Base-by-base conservation (phyloP, 2,329 filamentous ascomycete genomes). In the Teratosphaeriaceae sp. region DNA sequence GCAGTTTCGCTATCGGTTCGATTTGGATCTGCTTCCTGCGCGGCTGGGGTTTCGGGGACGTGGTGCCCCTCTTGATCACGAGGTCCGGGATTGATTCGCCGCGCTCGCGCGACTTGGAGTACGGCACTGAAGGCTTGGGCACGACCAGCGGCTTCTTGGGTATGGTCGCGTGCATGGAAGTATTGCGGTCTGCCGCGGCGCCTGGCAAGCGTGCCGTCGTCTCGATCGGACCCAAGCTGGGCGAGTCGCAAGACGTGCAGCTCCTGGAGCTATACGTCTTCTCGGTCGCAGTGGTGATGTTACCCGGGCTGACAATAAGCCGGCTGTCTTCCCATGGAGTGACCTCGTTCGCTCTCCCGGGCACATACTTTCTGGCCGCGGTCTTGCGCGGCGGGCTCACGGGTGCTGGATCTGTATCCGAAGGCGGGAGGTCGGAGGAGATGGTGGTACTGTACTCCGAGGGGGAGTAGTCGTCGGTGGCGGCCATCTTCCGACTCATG, bases 401-500 rank as follows among this genome's bases (percentile, higher is more conserved):
- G n/a, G n/a, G n/a, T n/a, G n/a, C n/a, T n/a, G n/a, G n/a, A n/a
- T n/a, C n/a, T n/a, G n/a, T n/a, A n/a, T n/a, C n/a, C n/a, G n/a
- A n/a, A 21, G 39, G 26, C 13, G 45, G 38, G 5, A 12, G 18
- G 26, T 45, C 40, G 13, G 43, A 45, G 21, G 37, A 42, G 5
- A 40, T 40, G 7, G 46, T 48, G 15, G 52, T 45, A 41, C 54
- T 57, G 44, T 59, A 59, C 26, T 58, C 53, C 6, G 56, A 59
- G 2, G 55, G 54, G 5, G 47, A 47, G 35, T 53, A 53, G 11
- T 48, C 40, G 6, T 50, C 44, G 8, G 31, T 15, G 13, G 35
- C 22, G n/a, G 23, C 34, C 22, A 22, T 38, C 13, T 38, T 26
- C 15, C 33, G 40, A 20, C 35, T 43, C 16, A 29, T 33, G 12